Evolutionary conservation across 139 green algal species (phyloP), one percentile per base, ranked within the genome.

Genomic region (Spirogloea muscicola): DNA sequence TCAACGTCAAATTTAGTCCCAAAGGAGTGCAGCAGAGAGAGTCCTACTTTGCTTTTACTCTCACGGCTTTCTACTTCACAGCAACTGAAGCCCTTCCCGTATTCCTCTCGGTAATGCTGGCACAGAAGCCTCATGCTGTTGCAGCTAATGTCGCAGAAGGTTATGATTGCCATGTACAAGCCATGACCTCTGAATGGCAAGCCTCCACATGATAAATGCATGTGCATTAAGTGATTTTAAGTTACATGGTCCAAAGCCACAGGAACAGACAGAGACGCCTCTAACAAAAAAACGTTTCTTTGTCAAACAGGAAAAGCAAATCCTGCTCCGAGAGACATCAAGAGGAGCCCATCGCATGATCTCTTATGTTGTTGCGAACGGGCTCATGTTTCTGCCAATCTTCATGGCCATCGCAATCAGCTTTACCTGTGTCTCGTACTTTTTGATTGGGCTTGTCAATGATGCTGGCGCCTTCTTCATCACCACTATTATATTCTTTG

Each of bases 301-400:
- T n/a, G n/a, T n/a, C n/a, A n/a, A n/a, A n/a, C 33, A 62, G 16
- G 77, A 84, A 48, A 68, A 42, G 61, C 72, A 84, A 43, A 80
- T 84, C 21, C 85, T 82, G 59, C 85, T 78, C 39, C 60, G 77
- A 0, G 77, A 84, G 43, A 84, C 76, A 0, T 85, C 75, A 7
- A 58, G 77, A 10, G 77, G 77, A 9, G 77, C 77, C 7, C 85
- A 84, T 48, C 74, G 77, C 60, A 74, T 62, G 1, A 76, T 29
- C 13, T 65, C 77, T 13, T 84, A 84, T 34, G 77, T 83, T 25
- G 6, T 84, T 25, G 33, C 77, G 21, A 63, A 76, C 9, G 62
- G 76, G 2, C 18, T 84, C 46, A 40, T 78, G 27, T 75, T 75
- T 57, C 61, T 84, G 36, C 77, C 77, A 6, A 85, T 85, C 77